Evolutionary conservation across 2,329 filamentous ascomycete species (phyloP), one percentile per base, ranked within the genome.

Genomic region (Fusarium sp.): DNA sequence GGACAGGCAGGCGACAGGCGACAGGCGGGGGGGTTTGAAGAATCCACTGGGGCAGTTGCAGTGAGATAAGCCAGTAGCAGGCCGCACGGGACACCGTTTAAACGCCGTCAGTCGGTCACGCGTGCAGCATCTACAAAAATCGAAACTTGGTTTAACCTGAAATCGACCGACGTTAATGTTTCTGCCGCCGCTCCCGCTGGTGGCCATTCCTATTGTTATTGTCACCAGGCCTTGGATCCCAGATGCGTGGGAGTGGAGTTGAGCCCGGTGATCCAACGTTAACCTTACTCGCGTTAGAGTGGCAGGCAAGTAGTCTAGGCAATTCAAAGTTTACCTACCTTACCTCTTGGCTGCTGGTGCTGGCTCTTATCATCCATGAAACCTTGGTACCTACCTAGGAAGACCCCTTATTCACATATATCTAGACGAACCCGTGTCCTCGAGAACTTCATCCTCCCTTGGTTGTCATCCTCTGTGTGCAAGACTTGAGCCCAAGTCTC

Each of bases 231-330:
- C 61, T 25, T 7, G n/a, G 44, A 57, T 48, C 34, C 54, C 13
- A 16, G n/a, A 44, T 32, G 49, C 59, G 25, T 44, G 22, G 29
- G 55, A 55, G 63, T 61, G 47, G 63, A 66, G 55, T 37, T 49
- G 47, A 45, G 48, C 55, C 47, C 20, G 48, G 56, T 66, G 63
- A 66, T 67, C 63, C 37, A 49, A 42, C 44, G 37, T 55, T 29
- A 61, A 66, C 44, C 63, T 66, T 61, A 67, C 30, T 66, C 63
- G 55, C 53, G 54, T 67, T 61, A 41, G 32, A 44, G n/a, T 29
- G 54, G 44, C 20, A 49, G 18, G 32, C 30, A 37, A 22, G 29
- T 24, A 30, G 20, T 24, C 22, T 25, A 40, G 34, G 41, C 49
- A 41, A 34, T 53, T 29, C 32, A 53, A 53, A 53, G 37, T 53